Percentiles rank a stretch among this genome's conserved stretches.
phyloP scores from a whole-genome alignment of 2,329 filamentous ascomycete species.

The Leptographium flavum region DNA sequence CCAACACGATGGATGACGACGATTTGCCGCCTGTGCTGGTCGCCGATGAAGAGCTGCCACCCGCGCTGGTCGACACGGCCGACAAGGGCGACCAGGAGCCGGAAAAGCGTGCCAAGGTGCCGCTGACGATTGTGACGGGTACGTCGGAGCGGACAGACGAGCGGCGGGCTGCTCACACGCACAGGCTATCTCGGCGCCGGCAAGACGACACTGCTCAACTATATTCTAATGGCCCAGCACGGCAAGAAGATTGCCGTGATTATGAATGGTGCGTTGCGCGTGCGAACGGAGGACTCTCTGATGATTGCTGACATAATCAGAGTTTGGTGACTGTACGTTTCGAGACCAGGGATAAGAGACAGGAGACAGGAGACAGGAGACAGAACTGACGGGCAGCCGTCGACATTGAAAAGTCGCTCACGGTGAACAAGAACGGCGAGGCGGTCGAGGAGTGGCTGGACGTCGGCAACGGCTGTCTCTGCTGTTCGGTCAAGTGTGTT shows the following conservation, averaged over 20 bases:
- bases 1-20: conserved; percentile 53
- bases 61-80: conserved; percentile 40
- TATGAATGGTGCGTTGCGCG: conserved; percentile 52
- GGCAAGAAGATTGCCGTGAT: conserved; percentile 98
- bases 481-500: conserved; percentile 81
- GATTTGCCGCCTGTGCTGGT: conserved; percentile 48
- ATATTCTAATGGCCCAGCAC: conserved; percentile 87
- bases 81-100: conserved; percentile 16
- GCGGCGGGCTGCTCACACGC: background rate
- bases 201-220: conserved; percentile 90
- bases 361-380: too few relatives aligned
- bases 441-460: conserved; percentile 91
- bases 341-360: too few relatives aligned
- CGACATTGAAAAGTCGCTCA: conserved; percentile 92
- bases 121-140: conserved; percentile 77
- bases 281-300: background rate
- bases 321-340: conserved; percentile 18
- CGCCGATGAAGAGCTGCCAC: too few relatives aligned
- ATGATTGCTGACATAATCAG: background rate
- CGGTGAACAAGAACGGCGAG: conserved; percentile 70
- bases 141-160: conserved; percentile 10
- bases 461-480: conserved; percentile 92
- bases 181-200: conserved; percentile 86
- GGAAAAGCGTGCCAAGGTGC: conserved; percentile 51
- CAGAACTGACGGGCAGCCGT: conserved; percentile 41